These are phyloP conservation scores for Penicillium chermesinum DNA, from an alignment of 495 filamentous ascomycete genomes.

Conservation along the genomic window DNA sequence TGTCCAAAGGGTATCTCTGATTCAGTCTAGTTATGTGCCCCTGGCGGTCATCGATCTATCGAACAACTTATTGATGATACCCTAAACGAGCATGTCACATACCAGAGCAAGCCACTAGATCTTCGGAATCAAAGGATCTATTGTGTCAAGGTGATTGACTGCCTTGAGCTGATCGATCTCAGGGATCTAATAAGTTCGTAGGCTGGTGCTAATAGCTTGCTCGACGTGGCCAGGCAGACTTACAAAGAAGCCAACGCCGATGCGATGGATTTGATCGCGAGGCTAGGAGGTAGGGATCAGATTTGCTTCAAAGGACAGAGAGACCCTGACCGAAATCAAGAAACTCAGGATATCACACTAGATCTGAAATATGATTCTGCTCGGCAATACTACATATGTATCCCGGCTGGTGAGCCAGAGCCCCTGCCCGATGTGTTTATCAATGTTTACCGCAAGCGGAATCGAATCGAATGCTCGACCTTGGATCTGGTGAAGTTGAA, in stretches of 20 bases:
- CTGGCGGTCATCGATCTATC: slow-evolving; percentile 53
- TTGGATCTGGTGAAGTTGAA: slow-evolving; percentile 73
- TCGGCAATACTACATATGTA: slow-evolving; percentile 75
- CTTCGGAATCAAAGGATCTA: slow-evolving; percentile 89
- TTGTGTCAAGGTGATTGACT: slow-evolving; percentile 81
- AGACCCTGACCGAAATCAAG: slow-evolving; percentile 34
- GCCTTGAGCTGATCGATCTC: too few relatives aligned
- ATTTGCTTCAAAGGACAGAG: neutral
- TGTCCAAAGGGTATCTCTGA: too few relatives aligned
- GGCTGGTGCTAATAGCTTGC: slow-evolving; percentile 78
- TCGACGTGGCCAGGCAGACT: slow-evolving; percentile 80
- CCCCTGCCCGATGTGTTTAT: slow-evolving; percentile 67
- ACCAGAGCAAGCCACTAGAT: slow-evolving; percentile 75
- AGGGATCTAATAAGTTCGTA: slow-evolving; percentile 29
- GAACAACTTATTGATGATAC: slow-evolving; percentile 59
- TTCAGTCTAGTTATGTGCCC: slow-evolving; percentile 53
- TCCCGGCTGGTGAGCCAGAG: slow-evolving; percentile 60
- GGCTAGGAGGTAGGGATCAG: slow-evolving; percentile 50
- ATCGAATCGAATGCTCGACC: slow-evolving; percentile 78
- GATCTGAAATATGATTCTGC: slow-evolving; percentile 71
- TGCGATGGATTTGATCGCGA: slow-evolving; percentile 62
- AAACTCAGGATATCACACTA: slow-evolving; percentile 52
- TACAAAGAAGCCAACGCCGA: slow-evolving; percentile 83
- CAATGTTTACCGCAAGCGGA: slow-evolving; percentile 68
- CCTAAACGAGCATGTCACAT: slow-evolving; percentile 78